Percentiles rank a stretch among this genome's conserved stretches.
These are phyloP conservation scores for Mycena haematopus DNA, from an alignment of 768 basidiomycete species.

Conservation along the genomic window DNA sequence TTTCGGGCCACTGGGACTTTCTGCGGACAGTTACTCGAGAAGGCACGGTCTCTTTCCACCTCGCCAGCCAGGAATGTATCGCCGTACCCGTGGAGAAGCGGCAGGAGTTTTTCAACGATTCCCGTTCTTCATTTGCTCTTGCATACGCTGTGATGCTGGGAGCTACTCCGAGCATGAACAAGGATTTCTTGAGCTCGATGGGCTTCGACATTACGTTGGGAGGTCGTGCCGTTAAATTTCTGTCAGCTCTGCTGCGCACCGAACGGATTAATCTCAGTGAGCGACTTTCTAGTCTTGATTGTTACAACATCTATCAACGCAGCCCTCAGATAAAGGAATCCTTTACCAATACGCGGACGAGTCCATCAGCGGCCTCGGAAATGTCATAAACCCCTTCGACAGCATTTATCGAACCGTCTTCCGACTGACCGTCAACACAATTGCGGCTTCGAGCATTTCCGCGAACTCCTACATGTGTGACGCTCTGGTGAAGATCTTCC, in stretches of 20 bases:
- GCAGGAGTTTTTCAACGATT: background rate
- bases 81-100: background rate
- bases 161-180: background rate
- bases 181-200: background rate
- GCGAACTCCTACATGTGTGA: background rate
- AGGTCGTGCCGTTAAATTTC: background rate
- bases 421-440: slow-evolving; percentile 11
- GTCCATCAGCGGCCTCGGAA: background rate
- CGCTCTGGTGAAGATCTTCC: background rate
- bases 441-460: slow-evolving; percentile 3
- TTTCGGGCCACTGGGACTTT: slow-evolving; percentile 19
- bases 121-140: background rate
- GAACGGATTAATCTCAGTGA: background rate
- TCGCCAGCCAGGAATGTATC: background rate
- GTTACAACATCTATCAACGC: background rate
- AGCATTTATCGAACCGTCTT: background rate
- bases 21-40: slow-evolving; percentile 6
- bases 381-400: slow-evolving; percentile 8
- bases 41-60: background rate
- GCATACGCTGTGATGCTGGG: background rate
- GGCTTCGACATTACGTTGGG: slow-evolving; percentile 1
- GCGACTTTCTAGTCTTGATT: background rate
- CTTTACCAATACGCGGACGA: slow-evolving; percentile 15
- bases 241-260: background rate
- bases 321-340: background rate